Percentiles rank a stretch among this genome's conserved stretches.
Evolutionary conservation across 2,329 filamentous ascomycete species (phyloP).

Genomic region (Phyllosticta capitalensis): DNA sequence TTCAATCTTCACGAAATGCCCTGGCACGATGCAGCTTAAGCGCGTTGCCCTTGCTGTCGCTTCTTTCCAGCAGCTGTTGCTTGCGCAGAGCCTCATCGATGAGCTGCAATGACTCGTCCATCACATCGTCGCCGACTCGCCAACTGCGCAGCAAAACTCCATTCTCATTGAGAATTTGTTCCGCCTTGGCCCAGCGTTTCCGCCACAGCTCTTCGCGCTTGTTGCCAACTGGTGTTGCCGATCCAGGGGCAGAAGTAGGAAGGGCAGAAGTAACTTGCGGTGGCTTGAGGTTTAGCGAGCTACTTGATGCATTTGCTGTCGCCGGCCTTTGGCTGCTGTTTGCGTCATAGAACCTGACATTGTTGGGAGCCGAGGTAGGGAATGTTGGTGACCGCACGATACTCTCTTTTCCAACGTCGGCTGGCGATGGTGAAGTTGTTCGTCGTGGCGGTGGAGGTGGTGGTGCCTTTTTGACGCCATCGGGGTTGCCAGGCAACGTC

Average conservation of each 20-base stretch:
- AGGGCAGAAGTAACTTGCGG: not conserved
- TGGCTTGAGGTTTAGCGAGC: constrained; percentile 1
- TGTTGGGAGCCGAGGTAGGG: not conserved
- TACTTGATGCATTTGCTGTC: constrained; percentile 6
- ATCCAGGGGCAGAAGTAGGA: not conserved
- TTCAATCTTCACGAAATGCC: not conserved
- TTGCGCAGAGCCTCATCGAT: constrained; percentile 41
- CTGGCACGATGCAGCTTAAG: not conserved
- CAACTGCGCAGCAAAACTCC: constrained; percentile 64
- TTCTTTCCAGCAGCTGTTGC: constrained; percentile 3
- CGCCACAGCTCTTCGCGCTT: constrained; percentile 68
- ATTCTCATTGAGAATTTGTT: constrained; percentile 51
- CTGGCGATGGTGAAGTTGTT: not conserved
- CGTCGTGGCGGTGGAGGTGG: constrained; percentile 11
- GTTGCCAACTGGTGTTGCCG: constrained; percentile 29
- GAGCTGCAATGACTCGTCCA: constrained; percentile 54
- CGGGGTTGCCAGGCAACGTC: constrained; percentile 8
- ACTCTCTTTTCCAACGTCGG: not conserved
- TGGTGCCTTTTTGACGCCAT: constrained; percentile 9
- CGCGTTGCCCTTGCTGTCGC: constrained; percentile 10
- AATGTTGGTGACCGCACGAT: not conserved
- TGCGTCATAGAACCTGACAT: not conserved
- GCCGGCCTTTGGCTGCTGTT: not conserved
- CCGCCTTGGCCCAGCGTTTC: constrained; percentile 56
- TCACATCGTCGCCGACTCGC: constrained; percentile 62